Base-by-base conservation (phyloP, 202 grass and related monocot genomes). In the Panicum hallii region DNA sequence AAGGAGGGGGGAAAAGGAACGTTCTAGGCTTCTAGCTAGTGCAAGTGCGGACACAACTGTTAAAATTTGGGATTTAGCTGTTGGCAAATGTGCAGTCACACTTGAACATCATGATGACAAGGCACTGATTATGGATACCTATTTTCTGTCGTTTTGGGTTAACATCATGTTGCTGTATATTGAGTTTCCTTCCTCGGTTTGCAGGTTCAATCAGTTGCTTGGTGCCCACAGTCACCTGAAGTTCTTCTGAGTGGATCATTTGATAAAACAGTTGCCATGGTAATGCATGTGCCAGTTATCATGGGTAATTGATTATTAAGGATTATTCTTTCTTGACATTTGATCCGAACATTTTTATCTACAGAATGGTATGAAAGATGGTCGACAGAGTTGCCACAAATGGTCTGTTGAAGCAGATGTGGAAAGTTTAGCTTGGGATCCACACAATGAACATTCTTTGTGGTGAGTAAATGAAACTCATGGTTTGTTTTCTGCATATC, bases 241-340 rank as follows among this genome's bases (percentile, higher is more conserved):
- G 53, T 96, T 82, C 88, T 99, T 70, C 91, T 99, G 42, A 96
- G 86, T 77, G 96, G 96, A 91, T 99, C 93, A 71, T 99, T 99
- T 78, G 93, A 99, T 88, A 88, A 88, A 84, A 92, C 88, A 65
- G 84, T 99, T 84, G 91, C 81, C 52, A 80, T 95, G 79, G 96
- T 99, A 91, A 83, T 78, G n/a, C 17, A 79, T 86, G 6, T 82
- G 20, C 23, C 11, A 28, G n/a, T 46, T 40, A 82, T 45, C 20
- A 53, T 73, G 73, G 20, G 2, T 64, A 61, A 28, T 63, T 63
- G 10, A 23, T 22, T 72, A 16, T 67, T 83, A 14, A 63, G 50
- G 62, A 52, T 42, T 76, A 44, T 26, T n/a, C 20, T 23, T 44
- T 44, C 4, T 41, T 89, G 45, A 84, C n/a, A 23, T 17, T 76